These are phyloP conservation scores for Metschnikowia henanensis DNA, from an alignment of 805 yeast species.

Conservation along the genomic window DNA sequence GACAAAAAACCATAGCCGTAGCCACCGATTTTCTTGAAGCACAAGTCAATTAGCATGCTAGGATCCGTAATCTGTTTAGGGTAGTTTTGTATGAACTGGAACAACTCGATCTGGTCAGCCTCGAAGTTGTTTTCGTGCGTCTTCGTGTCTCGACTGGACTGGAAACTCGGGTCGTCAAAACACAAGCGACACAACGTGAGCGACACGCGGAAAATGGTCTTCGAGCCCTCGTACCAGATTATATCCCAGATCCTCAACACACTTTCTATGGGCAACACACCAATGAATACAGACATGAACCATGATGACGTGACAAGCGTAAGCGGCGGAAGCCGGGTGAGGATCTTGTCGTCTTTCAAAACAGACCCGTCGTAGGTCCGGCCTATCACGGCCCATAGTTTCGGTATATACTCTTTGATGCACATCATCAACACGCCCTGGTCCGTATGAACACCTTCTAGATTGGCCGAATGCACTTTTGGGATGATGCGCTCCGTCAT, in stretches of 20 bases:
- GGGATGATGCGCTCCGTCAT: constrained; percentile 84
- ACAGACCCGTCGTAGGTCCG: constrained; percentile 38
- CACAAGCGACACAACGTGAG: constrained; percentile 75
- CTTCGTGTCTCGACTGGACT: constrained; percentile 15
- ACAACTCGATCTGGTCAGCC: constrained; percentile 51
- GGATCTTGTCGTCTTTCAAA: constrained; percentile 49
- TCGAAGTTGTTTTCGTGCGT: constrained; percentile 28
- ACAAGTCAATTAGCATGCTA: constrained; percentile 63
- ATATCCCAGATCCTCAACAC: constrained; percentile 94
- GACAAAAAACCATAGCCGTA: constrained; percentile 67
- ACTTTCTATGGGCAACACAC: constrained; percentile 85
- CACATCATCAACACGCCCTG: constrained; percentile 94
- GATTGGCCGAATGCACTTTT: constrained; percentile 83
- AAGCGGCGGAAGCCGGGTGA: constrained; percentile 82
- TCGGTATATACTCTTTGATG: constrained; percentile 79
- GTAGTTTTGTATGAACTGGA: constrained; percentile 80
- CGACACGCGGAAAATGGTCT: constrained; percentile 79
- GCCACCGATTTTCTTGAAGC: constrained; percentile 72
- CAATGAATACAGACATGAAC: constrained; percentile 98
- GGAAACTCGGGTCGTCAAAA: constrained; percentile 59
- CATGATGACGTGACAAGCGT: constrained; percentile 94
- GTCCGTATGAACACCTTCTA: constrained; percentile 94
- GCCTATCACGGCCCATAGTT: constrained; percentile 62
- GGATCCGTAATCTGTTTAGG: constrained; percentile 80
- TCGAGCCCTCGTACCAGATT: constrained; percentile 88